Evolutionary conservation across 768 basidiomycete species (phyloP).

Genomic region (Serendipita sp.): DNA sequence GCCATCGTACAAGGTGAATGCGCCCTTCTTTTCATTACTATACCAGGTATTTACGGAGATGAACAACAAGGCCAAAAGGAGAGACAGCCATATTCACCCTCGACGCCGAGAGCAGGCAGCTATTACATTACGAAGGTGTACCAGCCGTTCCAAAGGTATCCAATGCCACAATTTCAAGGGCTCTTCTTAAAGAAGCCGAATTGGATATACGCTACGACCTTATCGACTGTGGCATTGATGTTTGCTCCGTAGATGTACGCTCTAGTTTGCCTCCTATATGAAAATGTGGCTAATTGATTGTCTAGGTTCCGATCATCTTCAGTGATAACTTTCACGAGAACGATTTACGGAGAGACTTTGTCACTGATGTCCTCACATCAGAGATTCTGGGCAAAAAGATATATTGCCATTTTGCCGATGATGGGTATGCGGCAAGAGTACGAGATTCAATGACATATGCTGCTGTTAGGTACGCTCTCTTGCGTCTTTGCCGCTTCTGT

Average conservation of each 20-base stretch:
- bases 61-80: slow-evolving; percentile 37
- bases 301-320: slow-evolving; percentile 82
- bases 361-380: slow-evolving; percentile 84
- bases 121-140: slow-evolving; percentile 70
- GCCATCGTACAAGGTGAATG: slow-evolving; percentile 56
- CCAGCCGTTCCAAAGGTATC: slow-evolving; percentile 50
- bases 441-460: slow-evolving; percentile 87
- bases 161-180: slow-evolving; percentile 55
- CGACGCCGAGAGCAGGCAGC: slow-evolving; percentile 59
- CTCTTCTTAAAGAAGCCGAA: slow-evolving; percentile 59
- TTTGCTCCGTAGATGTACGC: slow-evolving; percentile 81
- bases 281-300: not conserved
- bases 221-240: slow-evolving; percentile 76
- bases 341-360: slow-evolving; percentile 82
- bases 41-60: not conserved
- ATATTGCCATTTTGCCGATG: slow-evolving; percentile 72
- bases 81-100: slow-evolving; percentile 69
- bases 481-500: not conserved
- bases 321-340: slow-evolving; percentile 98
- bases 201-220: slow-evolving; percentile 79
- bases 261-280: slow-evolving; percentile 17
- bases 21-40: not conserved
- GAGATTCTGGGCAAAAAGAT: slow-evolving; percentile 92
- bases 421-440: slow-evolving; percentile 85
- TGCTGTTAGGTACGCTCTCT: slow-evolving; percentile 48